Conservation (phyloP, 768 basidiomycete species). For the Auricularia auricula-judae region DNA sequence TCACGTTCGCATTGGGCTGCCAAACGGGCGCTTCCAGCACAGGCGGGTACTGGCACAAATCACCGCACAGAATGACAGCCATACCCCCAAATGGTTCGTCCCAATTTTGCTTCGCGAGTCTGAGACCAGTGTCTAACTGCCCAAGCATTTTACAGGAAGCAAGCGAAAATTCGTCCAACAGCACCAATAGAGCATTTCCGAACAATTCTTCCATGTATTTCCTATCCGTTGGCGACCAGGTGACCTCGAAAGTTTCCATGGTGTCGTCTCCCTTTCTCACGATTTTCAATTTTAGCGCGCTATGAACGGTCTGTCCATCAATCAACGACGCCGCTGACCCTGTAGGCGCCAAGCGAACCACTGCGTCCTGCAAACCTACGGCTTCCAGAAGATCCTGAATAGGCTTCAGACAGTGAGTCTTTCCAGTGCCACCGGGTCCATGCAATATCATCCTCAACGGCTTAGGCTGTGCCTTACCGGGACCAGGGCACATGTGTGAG, state of each 20-base stretch:
- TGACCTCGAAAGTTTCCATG: conserved; percentile 8
- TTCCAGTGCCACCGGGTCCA: conserved; percentile 24
- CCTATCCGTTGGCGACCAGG: conserved; percentile 10
- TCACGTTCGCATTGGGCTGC: no score
- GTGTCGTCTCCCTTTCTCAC: conserved; percentile 7
- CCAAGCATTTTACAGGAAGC: conserved; percentile 14
- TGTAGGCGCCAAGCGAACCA: conserved; percentile 21
- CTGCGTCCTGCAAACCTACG: conserved; percentile 13
- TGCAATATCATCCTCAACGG: conserved; percentile 13
- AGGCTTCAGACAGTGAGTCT: conserved; percentile 20
- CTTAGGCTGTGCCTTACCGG: no score
- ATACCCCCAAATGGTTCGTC: conserved; percentile 22
- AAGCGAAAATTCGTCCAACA: conserved; percentile 24
- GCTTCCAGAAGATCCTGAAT: conserved; percentile 14
- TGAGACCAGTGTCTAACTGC: conserved; percentile 19
- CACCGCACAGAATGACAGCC: conserved; percentile 21
- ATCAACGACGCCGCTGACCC: conserved; percentile 21
- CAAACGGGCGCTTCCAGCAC: no score
- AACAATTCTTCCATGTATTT: conserved; percentile 14
- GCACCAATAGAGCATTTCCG: conserved; percentile 15
- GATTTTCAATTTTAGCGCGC: conserved; percentile 14
- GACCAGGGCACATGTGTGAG: no score
- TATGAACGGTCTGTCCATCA: conserved; percentile 20
- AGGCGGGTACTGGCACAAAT: conserved; percentile 24
- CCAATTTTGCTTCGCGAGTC: conserved; percentile 15